These are phyloP conservation scores for Thelonectria blattea DNA, from an alignment of 2,329 filamentous ascomycete species.

Conservation along the genomic window DNA sequence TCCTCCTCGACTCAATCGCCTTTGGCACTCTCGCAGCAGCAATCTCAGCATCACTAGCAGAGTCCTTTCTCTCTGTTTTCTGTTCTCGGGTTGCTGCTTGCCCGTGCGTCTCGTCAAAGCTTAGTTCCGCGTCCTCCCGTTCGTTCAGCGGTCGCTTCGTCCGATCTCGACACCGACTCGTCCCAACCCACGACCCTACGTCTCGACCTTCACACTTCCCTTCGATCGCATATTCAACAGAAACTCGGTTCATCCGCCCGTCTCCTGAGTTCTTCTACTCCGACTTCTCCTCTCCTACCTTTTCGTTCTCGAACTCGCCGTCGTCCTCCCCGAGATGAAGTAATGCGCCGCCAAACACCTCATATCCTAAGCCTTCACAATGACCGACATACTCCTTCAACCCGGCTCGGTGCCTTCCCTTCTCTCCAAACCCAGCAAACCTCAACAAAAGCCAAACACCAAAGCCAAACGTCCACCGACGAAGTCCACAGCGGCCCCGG, in stretches of 20 bases:
- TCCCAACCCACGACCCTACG: background rate
- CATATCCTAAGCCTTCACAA: constrained; percentile 24
- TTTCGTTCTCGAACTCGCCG: background rate
- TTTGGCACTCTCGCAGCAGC: background rate
- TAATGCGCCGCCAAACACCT: constrained; percentile 18
- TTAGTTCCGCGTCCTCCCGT: background rate
- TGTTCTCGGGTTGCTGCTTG: background rate
- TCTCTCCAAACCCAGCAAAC: constrained; percentile 29
- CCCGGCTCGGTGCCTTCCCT: constrained; percentile 30
- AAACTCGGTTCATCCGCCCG: background rate
- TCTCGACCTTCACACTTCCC: background rate
- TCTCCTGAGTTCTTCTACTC: background rate
- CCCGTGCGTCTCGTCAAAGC: background rate
- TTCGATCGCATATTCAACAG: background rate
- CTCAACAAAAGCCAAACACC: constrained; percentile 30
- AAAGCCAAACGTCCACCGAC: constrained; percentile 33
- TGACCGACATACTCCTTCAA: constrained; percentile 40
- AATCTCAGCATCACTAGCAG: background rate
- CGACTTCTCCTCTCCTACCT: background rate
- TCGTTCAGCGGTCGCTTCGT: background rate
- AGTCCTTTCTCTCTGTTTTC: background rate
- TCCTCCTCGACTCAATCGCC: background rate
- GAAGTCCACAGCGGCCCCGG: constrained; percentile 17
- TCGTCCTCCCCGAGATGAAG: constrained; percentile 3
- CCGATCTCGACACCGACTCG: background rate